A percentile compares a stretch with the other conserved stretches of the same genome.
Conservation (phyloP, 2,329 filamentous ascomycete genomes). For the Phialophora expanda region DNA sequence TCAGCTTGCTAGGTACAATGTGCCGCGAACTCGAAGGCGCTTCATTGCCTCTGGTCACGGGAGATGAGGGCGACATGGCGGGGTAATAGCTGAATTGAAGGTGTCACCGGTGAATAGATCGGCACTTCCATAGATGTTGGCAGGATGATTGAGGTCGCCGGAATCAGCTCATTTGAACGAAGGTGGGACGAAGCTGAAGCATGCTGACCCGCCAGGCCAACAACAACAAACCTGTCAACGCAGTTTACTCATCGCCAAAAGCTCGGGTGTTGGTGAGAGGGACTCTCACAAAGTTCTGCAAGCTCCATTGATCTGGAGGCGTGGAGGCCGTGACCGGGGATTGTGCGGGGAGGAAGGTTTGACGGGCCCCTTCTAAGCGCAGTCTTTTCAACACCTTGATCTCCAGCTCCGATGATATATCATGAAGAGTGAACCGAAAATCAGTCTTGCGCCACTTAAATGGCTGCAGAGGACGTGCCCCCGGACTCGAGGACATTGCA, state of each 20-base stretch:
- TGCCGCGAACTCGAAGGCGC: conserved; percentile 13
- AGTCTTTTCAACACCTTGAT: neutral
- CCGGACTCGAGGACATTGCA: no score
- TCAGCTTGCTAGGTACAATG: conserved; percentile 10
- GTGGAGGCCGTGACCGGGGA: neutral
- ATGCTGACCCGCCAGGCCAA: conserved; percentile 7
- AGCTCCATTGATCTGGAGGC: neutral
- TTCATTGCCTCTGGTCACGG: conserved; percentile 5
- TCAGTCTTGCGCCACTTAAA: neutral
- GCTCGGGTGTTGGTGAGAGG: neutral
- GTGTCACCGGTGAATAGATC: neutral
- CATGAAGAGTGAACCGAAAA: neutral
- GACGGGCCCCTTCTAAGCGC: neutral
- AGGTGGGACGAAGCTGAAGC: neutral
- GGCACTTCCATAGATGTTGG: conserved; percentile 2
- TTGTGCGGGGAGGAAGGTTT: conserved; percentile 5
- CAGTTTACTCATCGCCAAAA: neutral
- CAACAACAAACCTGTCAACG: neutral
- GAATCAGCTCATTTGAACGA: neutral
- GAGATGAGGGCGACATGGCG: conserved; percentile 20
- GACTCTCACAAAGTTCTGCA: no score
- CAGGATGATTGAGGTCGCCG: neutral
- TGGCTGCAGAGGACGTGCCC: neutral
- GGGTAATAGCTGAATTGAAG: neutral
- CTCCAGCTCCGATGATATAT: neutral